Conservation (phyloP, 306 rosid genomes). For the Cucurbita maxima region DNA sequence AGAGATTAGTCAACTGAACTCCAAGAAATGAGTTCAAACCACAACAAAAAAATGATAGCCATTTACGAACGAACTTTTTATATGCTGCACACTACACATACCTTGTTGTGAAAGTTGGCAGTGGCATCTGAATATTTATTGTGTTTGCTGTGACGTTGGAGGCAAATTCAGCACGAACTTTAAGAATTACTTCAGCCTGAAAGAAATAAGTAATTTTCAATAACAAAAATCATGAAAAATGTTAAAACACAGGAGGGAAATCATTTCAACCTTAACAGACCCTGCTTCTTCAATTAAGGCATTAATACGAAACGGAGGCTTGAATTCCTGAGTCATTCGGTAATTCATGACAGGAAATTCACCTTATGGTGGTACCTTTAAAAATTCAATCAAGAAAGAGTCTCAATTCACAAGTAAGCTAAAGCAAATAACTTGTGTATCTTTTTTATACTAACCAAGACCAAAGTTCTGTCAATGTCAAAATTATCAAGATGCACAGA, state of each 20-base stretch:
- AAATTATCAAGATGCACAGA: conserved; percentile 84
- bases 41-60: background rate
- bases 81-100: conserved; percentile 15
- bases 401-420: background rate
- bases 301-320: conserved; percentile 73
- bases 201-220: conserved; percentile 9
- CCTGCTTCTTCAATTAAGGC: conserved; percentile 82
- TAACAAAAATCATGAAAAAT: conserved; percentile 9
- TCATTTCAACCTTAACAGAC: conserved; percentile 42
- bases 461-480: conserved; percentile 57
- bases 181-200: conserved; percentile 77
- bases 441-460: conserved; percentile 43
- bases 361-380: conserved; percentile 77
- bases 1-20: background rate
- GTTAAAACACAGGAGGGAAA: conserved; percentile 2
- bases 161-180: conserved; percentile 65
- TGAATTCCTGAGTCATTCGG: conserved; percentile 78
- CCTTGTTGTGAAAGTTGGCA: conserved; percentile 73
- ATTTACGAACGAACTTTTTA: background rate
- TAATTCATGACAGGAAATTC: conserved; percentile 96
- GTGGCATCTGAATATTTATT: conserved; percentile 61
- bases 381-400: conserved; percentile 6
- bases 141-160: conserved; percentile 57
- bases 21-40: background rate
- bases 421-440: background rate